A percentile compares a stretch with the other conserved stretches of the same genome.
Evolutionary conservation across 805 yeast genomes (phyloP).

Genomic region (Monosporozyma aquatica): DNA sequence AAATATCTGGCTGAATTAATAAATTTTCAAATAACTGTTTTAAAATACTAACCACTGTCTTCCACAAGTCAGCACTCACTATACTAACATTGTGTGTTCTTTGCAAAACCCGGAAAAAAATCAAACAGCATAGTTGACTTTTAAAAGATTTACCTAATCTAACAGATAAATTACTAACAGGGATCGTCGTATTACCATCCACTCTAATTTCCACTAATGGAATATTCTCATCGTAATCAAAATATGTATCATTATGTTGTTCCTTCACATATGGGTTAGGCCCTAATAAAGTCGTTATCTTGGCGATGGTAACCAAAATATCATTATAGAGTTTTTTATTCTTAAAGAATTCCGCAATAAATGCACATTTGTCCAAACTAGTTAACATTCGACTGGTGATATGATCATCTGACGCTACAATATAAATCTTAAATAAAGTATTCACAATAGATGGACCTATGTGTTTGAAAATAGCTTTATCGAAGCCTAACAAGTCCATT

Average conservation of each 20-base stretch:
- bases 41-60: constrained; percentile 46
- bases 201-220: constrained; percentile 36
- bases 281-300: constrained; percentile 55
- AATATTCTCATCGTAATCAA: constrained; percentile 24
- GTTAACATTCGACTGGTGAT: constrained; percentile 80
- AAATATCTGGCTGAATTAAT: constrained; percentile 55
- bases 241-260: constrained; percentile 12
- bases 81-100: constrained; percentile 42
- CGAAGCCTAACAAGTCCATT: constrained; percentile 45
- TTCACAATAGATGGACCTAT: constrained; percentile 58
- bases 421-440: constrained; percentile 68
- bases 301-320: constrained; percentile 56
- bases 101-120: constrained; percentile 67
- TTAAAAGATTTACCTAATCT: constrained; percentile 84
- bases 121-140: constrained; percentile 83
- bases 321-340: constrained; percentile 51
- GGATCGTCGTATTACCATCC: constrained; percentile 47
- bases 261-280: constrained; percentile 2
- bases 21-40: constrained; percentile 64
- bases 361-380: constrained; percentile 77
- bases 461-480: constrained; percentile 58
- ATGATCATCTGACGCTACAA: constrained; percentile 84
- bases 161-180: constrained; percentile 74
- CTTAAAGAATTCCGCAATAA: constrained; percentile 58
- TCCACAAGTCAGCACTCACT: constrained; percentile 43